phyloP scores from a whole-genome alignment of 164 flowering plant genomes.

The Akebia trifoliata region DNA sequence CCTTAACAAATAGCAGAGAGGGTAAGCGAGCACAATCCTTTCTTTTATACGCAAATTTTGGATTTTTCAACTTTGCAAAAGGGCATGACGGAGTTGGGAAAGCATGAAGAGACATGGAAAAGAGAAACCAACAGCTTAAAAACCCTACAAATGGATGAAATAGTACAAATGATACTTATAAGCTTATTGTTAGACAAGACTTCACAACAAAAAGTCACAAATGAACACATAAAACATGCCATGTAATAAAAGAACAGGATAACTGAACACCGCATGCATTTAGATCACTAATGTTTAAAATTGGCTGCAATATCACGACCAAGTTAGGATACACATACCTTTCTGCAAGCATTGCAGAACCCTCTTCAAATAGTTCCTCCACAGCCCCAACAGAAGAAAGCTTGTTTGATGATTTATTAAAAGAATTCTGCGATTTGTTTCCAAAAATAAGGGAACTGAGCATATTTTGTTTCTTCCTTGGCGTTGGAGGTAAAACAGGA shows the following conservation, averaged over 20 bases:
- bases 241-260: not conserved
- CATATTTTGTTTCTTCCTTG: conserved; percentile 51
- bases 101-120: too few species aligned
- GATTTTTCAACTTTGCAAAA: too few species aligned
- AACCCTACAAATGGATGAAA: too few species aligned
- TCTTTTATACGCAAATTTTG: too few species aligned
- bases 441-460: conserved; percentile 55
- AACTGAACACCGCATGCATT: not conserved
- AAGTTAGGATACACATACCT: conserved; percentile 39
- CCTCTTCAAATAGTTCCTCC: conserved; percentile 95
- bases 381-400: conserved; percentile 85
- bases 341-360: conserved; percentile 92
- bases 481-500: conserved; percentile 46
- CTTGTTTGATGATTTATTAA: conserved; percentile 50
- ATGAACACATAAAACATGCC: not conserved
- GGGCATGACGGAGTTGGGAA: too few species aligned
- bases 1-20: too few species aligned
- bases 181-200: not conserved
- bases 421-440: conserved; percentile 39
- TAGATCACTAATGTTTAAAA: too few species aligned
- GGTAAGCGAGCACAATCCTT: too few species aligned
- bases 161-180: too few species aligned
- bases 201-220: not conserved
- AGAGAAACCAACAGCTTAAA: too few species aligned
- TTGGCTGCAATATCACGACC: too few species aligned